phyloP scores from a whole-genome alignment of 805 yeast species.

The Torulaspora franciscae region DNA sequence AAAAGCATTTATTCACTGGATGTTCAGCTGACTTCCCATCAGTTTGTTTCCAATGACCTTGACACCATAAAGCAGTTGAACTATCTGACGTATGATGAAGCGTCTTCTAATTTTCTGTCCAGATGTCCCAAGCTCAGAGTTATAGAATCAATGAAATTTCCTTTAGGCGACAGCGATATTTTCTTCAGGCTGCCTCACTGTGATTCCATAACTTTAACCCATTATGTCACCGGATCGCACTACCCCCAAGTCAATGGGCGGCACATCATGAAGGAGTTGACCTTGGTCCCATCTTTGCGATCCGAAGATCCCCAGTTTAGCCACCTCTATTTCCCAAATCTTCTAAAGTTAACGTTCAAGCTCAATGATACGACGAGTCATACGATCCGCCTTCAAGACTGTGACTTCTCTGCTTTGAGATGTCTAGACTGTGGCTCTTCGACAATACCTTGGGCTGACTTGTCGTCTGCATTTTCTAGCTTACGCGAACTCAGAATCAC shows the following conservation, averaged over 20 bases:
- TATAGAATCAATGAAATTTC: slow-evolving; percentile 24
- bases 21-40: slow-evolving; percentile 14
- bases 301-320: slow-evolving; percentile 17
- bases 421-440: slow-evolving; percentile 14
- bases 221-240: slow-evolving; percentile 16
- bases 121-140: slow-evolving; percentile 18
- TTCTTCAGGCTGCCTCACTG: slow-evolving; percentile 23
- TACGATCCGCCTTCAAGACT: slow-evolving; percentile 14
- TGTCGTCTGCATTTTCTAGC: slow-evolving; percentile 7
- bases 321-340: slow-evolving; percentile 18
- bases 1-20: slow-evolving; percentile 22
- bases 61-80: slow-evolving; percentile 20
- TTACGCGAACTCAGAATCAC: slow-evolving; percentile 12
- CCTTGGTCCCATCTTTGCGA: slow-evolving; percentile 18
- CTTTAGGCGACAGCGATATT: slow-evolving; percentile 7
- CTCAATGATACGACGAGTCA: slow-evolving; percentile 10
- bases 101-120: slow-evolving; percentile 12
- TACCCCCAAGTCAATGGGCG: slow-evolving; percentile 24
- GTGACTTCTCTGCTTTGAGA: slow-evolving; percentile 19
- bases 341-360: slow-evolving; percentile 13
- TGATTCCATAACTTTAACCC: slow-evolving; percentile 20
- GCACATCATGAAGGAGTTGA: slow-evolving; percentile 12
- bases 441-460: slow-evolving; percentile 23
- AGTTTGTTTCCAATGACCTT: slow-evolving; percentile 18
- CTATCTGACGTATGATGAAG: slow-evolving; percentile 4